Base-by-base conservation (phyloP, 2,329 filamentous ascomycete genomes). In the Raffaelea albimanens region DNA sequence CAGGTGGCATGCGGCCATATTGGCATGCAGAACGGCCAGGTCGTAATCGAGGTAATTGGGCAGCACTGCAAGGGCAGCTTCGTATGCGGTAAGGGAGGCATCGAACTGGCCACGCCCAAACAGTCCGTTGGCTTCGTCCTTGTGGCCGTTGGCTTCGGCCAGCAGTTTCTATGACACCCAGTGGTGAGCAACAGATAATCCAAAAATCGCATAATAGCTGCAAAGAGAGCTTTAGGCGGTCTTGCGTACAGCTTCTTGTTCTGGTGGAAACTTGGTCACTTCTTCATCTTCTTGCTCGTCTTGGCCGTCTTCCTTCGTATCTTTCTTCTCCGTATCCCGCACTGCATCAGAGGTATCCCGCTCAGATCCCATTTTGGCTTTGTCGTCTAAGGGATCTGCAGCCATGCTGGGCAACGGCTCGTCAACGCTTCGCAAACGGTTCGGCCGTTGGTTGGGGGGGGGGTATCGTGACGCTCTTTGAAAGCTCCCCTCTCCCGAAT, bases 41-140 rank as follows among this genome's bases (percentile, higher is more conserved):
- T 95, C 88, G 67, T 87, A 95, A 61, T 91, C 82, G 22, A 95
- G 77, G 61, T 95, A 94, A 54, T 80, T 82, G 2, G 91, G 91
- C 58, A 87, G 90, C 8, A 82, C 76, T 13, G 80, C 73, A 3
- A 94, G 72, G 20, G 93, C 90, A 55, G 84, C 79, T 58, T 89
- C 83, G 67, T 97, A 97, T 51, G 78, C 83, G 55, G 82, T 77
- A 52, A 97, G 83, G 38, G 91, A 91, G 52, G 83, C 80, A 48
- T 83, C 76, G 65, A 85, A 93, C 52, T 82, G 78, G 39, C 78
- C 76, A 3, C 78, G 75, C 1, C 75, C 71, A 66, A 96, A 97
- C n/a, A 89, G 75, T 5, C 75, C 65, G 61, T 96, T 97, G 14
- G 88, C 91, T 48, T 81, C 73, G 2, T 76, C 60, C 65, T 95